Base-by-base conservation (phyloP, 345 rosid genomes). In the Dipteronia sinensis region DNA sequence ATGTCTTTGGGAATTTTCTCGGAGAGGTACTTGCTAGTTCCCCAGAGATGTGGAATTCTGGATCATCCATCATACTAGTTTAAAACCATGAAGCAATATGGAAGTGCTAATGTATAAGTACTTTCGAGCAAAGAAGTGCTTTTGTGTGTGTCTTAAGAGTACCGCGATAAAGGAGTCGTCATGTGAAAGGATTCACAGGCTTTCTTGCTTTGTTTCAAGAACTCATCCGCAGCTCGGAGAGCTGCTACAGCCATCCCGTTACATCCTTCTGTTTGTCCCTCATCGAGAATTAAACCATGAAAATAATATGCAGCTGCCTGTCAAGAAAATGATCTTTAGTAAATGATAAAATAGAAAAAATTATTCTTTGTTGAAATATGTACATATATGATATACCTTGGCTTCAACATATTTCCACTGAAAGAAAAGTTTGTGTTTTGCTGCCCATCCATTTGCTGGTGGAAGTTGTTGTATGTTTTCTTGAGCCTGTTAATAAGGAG, bases 301-400 rank as follows among this genome's bases (percentile, higher is more conserved):
- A 88, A 82, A 78, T 89, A 89, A 72, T 91, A 91, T 65, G 95
- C 95, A 53, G 86, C 87, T 53, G 92, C 93, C 95, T 91, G 89
- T 71, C 13, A 66, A 2, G 7, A 53, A 15, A 53, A 1, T 16
- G n/a, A 53, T 53, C n/a, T 53, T 53, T 16, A 53, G n/a, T 53
- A 53, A 12, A 53, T 16, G 7, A 16, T 16, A 53, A 16, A 16
- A 17, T 15, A 16, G 4, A 53, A 46, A 53, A 53, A 15, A 7
- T 4, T 10, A 53, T 4, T 53, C 1, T 53, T 5, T 15, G 58
- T 10, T 4, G 58, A 53, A 65, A 55, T 19, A 23, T 61, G 44
- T 19, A 25, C 0, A 6, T 7, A 15, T 38, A 34, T 34, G 38
- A 34, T 20, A 44, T 80, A 91, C 95, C 93, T 86, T 89, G 31